These are phyloP conservation scores for Alternaria gaisen DNA, from an alignment of 2,329 filamentous ascomycete genomes.

Conservation along the genomic window DNA sequence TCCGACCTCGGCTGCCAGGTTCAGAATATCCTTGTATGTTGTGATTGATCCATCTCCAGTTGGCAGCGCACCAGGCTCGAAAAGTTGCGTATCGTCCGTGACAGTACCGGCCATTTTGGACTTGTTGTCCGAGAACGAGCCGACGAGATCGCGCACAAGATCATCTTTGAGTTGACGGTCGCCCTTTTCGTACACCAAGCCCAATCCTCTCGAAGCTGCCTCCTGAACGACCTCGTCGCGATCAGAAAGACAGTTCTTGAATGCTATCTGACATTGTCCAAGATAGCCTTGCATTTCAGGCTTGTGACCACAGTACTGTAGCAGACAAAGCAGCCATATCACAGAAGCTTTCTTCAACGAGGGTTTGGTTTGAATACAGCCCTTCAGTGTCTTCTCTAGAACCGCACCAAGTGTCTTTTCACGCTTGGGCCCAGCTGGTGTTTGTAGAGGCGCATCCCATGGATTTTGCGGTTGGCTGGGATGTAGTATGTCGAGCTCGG, in stretches of 20 bases:
- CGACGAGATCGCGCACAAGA: slow-evolving; percentile 85
- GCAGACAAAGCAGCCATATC: slow-evolving; percentile 91
- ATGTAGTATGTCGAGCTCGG: slow-evolving; percentile 77
- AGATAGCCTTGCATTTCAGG: slow-evolving; percentile 76
- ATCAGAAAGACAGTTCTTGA: slow-evolving; percentile 86
- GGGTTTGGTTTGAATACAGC: slow-evolving; percentile 86
- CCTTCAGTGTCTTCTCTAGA: slow-evolving; percentile 75
- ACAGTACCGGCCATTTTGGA: slow-evolving; percentile 78
- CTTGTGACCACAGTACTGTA: slow-evolving; percentile 89
- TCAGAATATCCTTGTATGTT: slow-evolving; percentile 98
- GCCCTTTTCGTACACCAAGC: slow-evolving; percentile 93
- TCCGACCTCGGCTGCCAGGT: slow-evolving; percentile 92
- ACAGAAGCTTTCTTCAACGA: slow-evolving; percentile 89
- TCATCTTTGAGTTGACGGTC: slow-evolving; percentile 81
- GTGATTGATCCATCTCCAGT: slow-evolving; percentile 92
- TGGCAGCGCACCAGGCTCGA: slow-evolving; percentile 87
- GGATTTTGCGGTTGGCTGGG: slow-evolving; percentile 49
- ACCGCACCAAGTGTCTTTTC: slow-evolving; percentile 61
- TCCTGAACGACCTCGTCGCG: slow-evolving; percentile 96
- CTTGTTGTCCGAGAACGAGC: slow-evolving; percentile 81
- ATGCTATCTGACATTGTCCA: slow-evolving; percentile 82
- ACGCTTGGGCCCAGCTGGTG: slow-evolving; percentile 45
- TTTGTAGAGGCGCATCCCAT: slow-evolving; percentile 41
- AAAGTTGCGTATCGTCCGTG: slow-evolving; percentile 88
- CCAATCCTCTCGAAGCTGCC: slow-evolving; percentile 87